Percentiles rank a stretch among this genome's conserved stretches.
phyloP scores from a whole-genome alignment of 768 basidiomycete genomes.

The Phanerochaete sordida region DNA sequence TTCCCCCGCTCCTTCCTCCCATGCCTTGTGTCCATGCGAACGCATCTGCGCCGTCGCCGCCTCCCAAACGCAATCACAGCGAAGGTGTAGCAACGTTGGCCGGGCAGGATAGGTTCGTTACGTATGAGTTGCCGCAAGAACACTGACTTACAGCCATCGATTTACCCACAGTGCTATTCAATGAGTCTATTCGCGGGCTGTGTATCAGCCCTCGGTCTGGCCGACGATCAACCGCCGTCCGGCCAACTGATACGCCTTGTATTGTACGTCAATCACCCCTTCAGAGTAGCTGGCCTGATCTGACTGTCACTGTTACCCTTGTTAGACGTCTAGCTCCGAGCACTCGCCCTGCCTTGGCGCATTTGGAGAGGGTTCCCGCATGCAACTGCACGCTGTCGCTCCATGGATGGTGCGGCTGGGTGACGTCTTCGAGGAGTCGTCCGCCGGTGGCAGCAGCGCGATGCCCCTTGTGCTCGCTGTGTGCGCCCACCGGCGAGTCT shows the following conservation, averaged over 20 bases:
- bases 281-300: background rate
- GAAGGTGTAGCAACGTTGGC: background rate
- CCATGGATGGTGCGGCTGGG: background rate
- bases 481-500: conserved; percentile 1
- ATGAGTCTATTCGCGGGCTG: background rate
- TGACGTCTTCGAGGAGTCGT: too few species aligned
- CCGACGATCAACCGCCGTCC: conserved; percentile 5
- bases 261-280: conserved; percentile 2
- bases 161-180: conserved; percentile 3
- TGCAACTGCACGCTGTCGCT: background rate
- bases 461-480: too few species aligned
- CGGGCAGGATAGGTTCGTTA: background rate
- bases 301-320: background rate
- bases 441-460: too few species aligned
- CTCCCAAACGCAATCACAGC: background rate
- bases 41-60: background rate
- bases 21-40: background rate
- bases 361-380: background rate
- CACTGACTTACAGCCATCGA: background rate
- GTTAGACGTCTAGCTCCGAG: background rate
- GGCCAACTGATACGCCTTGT: background rate
- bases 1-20: background rate
- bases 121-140: background rate
- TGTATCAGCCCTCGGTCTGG: conserved; percentile 1
- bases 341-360: background rate